Evolutionary conservation across 2,329 filamentous ascomycete genomes (phyloP), one percentile per base, ranked within the genome.

Genomic region (Emydomyces testavorans): DNA sequence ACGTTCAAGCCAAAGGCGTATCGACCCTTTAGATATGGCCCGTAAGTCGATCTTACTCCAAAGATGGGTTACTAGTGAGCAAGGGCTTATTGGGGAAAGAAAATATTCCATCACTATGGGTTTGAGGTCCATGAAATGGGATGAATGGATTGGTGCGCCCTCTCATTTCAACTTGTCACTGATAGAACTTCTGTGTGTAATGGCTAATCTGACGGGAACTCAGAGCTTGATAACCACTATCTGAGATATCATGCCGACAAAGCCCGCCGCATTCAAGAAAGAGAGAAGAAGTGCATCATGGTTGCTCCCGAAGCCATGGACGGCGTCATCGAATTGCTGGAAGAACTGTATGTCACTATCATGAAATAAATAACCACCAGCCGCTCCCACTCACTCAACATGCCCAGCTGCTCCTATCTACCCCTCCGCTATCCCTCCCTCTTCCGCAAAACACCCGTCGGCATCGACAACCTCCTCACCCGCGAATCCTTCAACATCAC

Each of bases 41-140:
- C 83, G 61, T 69, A 60, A 62, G 63, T 65, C 10, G 10, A 11
- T 31, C 4, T 34, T 51, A 51, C 13, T 11, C 23, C 21, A 8
- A 20, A 13, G 15, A 3, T 24, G 15, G 39, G 8, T n/a, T n/a
- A n/a, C n/a, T n/a, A n/a, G n/a, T 21, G 4, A 21, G 18, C 35
- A 23, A 21, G 36, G 13, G 8, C 2, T 26, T 3, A 6, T 26
- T 20, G 2, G 21, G 11, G 21, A 5, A 16, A 35, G 15, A 15
- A 83, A 80, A 52, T 87, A 88, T 62, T 76, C 83, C 58, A 74
- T 85, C 50, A 88, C 80, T 1, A 84, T 89, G 80, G 84, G 85
- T 0, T 71, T 90, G 1, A 75, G 84, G n/a, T 76, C 71, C 6
- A 75, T 85, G 67, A 71, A 77, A 26, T 80, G 78, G 65, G 75